A percentile compares a stretch with the other conserved stretches of the same genome.
phyloP scores from a whole-genome alignment of 192 early-diverging fungal genomes.

The Chytriomyces confervae region DNA sequence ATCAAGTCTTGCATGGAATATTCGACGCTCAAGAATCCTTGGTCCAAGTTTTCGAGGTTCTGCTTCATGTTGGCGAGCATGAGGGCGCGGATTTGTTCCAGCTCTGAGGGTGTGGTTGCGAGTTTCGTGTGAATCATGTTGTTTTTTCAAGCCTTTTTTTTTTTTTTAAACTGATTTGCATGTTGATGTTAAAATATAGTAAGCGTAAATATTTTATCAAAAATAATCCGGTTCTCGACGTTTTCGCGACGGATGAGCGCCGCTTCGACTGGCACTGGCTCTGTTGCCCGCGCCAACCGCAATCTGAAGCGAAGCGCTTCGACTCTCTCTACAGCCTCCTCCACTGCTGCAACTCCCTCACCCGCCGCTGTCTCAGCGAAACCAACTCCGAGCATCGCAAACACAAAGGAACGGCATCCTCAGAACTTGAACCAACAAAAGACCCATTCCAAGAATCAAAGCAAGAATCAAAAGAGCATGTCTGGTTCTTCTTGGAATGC shows the following conservation, averaged over 20 bases:
- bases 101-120: background rate
- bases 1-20: background rate
- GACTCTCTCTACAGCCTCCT: background rate
- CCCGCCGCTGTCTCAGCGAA: too few species aligned
- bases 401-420: too few species aligned
- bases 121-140: background rate
- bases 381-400: too few species aligned
- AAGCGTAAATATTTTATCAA: background rate
- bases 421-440: too few species aligned
- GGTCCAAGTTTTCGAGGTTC: background rate
- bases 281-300: background rate
- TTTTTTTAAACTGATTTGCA: background rate
- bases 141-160: background rate
- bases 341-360: too few species aligned
- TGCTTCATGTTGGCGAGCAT: background rate
- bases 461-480: too few species aligned
- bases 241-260: too few species aligned
- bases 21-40: conserved; percentile 2
- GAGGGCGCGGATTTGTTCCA: conserved; percentile 3
- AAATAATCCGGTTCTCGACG: too few species aligned
- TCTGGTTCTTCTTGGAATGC: too few species aligned
- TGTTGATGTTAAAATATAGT: too few species aligned
- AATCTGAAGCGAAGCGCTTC: background rate
- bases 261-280: background rate
- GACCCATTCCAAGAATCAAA: too few species aligned